A percentile compares a stretch with the other conserved stretches of the same genome.
Conservation (phyloP, 106 monocot genomes). For the Alisma plantagoaquatica region DNA sequence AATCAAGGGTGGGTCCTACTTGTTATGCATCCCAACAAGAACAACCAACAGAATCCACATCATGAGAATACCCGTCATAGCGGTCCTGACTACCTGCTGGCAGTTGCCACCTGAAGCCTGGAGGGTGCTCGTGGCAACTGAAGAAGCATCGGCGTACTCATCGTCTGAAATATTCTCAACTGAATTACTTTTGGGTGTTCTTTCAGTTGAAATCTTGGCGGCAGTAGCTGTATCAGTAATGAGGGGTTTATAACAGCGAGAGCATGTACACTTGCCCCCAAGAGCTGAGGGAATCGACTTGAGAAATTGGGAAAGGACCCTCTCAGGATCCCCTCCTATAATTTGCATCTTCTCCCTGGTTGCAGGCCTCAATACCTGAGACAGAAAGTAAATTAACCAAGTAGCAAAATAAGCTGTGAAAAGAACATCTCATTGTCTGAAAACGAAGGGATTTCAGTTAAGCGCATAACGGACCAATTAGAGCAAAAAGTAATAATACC, state of each 20-base stretch:
- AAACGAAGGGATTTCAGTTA: too few relatives aligned
- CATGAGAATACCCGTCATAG: constrained; percentile 11
- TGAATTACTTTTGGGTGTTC: background rate
- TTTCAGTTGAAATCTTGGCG: too few relatives aligned
- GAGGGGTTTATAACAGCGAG: background rate
- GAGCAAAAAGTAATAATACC: background rate
- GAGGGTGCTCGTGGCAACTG: too few relatives aligned
- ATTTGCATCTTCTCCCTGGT: constrained; percentile 14
- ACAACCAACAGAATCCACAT: constrained; percentile 17
- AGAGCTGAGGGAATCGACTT: constrained; percentile 17
- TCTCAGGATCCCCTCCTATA: constrained; percentile 1
- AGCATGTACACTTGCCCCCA: constrained; percentile 17
- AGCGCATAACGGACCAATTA: too few relatives aligned
- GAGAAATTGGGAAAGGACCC: constrained; percentile 1
- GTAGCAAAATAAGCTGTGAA: too few relatives aligned
- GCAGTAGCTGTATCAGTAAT: background rate
- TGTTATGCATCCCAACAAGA: constrained; percentile 12
- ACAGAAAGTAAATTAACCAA: too few relatives aligned
- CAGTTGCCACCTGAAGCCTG: background rate
- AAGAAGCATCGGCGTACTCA: constrained; percentile 1
- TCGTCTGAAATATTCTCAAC: background rate
- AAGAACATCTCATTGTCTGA: too few relatives aligned
- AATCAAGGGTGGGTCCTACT: background rate
- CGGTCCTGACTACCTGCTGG: constrained; percentile 13
- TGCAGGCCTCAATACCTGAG: constrained; percentile 11